Evolutionary conservation across 768 basidiomycete genomes (phyloP).

Genomic region (Suillus lakei): DNA sequence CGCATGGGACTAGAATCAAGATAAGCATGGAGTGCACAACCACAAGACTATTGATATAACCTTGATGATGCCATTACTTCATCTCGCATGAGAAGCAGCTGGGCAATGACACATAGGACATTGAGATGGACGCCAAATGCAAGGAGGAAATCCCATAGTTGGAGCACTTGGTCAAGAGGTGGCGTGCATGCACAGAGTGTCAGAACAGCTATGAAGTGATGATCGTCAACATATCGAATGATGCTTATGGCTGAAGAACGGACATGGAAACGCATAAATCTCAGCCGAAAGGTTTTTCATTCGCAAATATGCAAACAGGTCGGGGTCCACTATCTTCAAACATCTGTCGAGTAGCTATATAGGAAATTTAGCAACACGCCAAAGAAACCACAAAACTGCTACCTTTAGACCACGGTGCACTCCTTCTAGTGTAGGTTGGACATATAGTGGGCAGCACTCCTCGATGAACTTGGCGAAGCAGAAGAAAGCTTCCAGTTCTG

Average conservation of each 20-base stretch:
- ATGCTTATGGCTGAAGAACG: slow-evolving; percentile 32
- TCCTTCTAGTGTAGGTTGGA: slow-evolving; percentile 93
- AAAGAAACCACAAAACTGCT: slow-evolving; percentile 22
- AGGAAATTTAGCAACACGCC: neutral
- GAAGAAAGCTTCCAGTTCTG: slow-evolving; percentile 97
- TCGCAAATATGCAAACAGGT: slow-evolving; percentile 79
- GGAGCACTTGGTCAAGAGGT: slow-evolving; percentile 91
- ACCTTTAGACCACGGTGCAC: slow-evolving; percentile 96
- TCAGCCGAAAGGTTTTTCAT: slow-evolving; percentile 94
- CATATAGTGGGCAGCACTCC: slow-evolving; percentile 92
- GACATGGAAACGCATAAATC: slow-evolving; percentile 97
- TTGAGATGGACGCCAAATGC: slow-evolving; percentile 98
- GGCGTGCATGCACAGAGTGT: slow-evolving; percentile 98
- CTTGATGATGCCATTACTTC: slow-evolving; percentile 88
- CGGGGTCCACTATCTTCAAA: slow-evolving; percentile 88
- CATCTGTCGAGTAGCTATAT: slow-evolving; percentile 93
- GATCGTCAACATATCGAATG: slow-evolving; percentile 4
- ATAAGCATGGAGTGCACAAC: slow-evolving; percentile 5
- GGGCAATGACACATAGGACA: slow-evolving; percentile 95
- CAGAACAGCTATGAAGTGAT: slow-evolving; percentile 67
- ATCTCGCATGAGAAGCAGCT: slow-evolving; percentile 86
- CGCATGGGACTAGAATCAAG: slow-evolving; percentile 80
- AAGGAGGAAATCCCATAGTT: slow-evolving; percentile 96
- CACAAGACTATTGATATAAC: slow-evolving; percentile 46
- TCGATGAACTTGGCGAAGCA: slow-evolving; percentile 98